Conservation (phyloP, 371 early-diverging fungal species). For the Saksenaea vasiformis region DNA sequence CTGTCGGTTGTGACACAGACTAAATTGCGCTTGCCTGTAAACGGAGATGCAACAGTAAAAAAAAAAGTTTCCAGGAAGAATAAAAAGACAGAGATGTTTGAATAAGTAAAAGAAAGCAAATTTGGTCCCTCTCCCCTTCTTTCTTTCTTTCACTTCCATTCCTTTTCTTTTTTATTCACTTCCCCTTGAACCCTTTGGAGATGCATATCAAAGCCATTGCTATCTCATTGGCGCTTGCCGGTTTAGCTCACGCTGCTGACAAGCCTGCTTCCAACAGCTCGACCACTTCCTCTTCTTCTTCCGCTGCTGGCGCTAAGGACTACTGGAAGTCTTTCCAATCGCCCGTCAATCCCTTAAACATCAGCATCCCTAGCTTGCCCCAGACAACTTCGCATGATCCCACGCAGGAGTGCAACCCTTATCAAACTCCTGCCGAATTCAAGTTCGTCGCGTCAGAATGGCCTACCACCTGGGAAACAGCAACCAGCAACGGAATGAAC, state of each 20-base stretch:
- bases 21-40: not conserved
- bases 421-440: conserved; percentile 18
- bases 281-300: conserved; percentile 9
- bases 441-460: conserved; percentile 20
- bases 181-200: not conserved
- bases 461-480: conserved; percentile 31
- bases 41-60: conserved; percentile 5
- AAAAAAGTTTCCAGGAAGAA: not conserved
- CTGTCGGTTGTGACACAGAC: not conserved
- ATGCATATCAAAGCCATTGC: conserved; percentile 35
- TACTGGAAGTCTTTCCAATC: conserved; percentile 28
- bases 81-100: not conserved
- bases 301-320: conserved; percentile 20
- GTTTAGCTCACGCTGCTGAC: conserved; percentile 3
- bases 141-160: conserved; percentile 11
- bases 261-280: conserved; percentile 14
- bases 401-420: conserved; percentile 24
- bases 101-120: not conserved
- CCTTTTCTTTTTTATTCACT: conserved; percentile 8
- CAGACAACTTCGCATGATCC: conserved; percentile 35
- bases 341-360: conserved; percentile 24
- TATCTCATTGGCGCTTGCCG: conserved; percentile 21
- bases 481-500: conserved; percentile 37
- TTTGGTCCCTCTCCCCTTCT: conserved; percentile 2
- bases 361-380: conserved; percentile 45